Evolutionary conservation across 768 basidiomycete genomes (phyloP).

Genomic region (Cantharellus cinnabarinus): DNA sequence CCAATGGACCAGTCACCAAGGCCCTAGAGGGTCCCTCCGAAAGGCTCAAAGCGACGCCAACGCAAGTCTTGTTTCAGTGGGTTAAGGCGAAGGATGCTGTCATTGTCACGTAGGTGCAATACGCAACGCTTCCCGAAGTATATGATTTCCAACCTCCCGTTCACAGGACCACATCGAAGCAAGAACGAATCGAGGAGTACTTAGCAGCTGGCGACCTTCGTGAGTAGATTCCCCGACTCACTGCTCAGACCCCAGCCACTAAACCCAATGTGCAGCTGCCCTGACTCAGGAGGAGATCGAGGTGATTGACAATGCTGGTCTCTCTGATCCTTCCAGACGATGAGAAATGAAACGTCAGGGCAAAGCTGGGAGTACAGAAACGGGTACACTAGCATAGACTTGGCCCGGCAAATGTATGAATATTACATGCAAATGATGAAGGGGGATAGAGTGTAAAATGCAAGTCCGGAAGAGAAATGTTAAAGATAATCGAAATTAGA

Average conservation of each 20-base stretch:
- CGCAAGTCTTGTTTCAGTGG: constrained; percentile 54
- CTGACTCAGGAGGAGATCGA: constrained; percentile 37
- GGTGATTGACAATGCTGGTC: constrained; percentile 42
- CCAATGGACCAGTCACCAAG: constrained; percentile 45
- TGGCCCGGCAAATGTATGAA: too few relatives aligned
- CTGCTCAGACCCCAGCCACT: neutral
- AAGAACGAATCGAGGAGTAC: constrained; percentile 44
- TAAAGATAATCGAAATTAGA: too few relatives aligned
- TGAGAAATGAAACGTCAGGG: too few relatives aligned
- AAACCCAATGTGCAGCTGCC: constrained; percentile 18
- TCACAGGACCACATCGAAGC: constrained; percentile 37
- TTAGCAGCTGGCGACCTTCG: constrained; percentile 42
- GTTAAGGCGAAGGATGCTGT: constrained; percentile 42
- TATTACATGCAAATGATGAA: too few relatives aligned
- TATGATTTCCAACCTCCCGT: neutral
- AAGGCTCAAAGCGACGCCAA: constrained; percentile 32
- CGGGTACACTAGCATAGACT: too few relatives aligned
- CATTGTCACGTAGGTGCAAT: constrained; percentile 37
- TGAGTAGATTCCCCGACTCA: constrained; percentile 12
- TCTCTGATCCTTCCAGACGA: neutral
- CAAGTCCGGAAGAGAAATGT: too few relatives aligned
- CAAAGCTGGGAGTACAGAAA: too few relatives aligned
- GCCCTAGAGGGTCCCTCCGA: constrained; percentile 32
- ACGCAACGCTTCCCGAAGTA: neutral
- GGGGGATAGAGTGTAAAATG: too few relatives aligned